A percentile compares a stretch with the other conserved stretches of the same genome.
Conservation (phyloP, 257 asterid species). For the Solanum medicagineum region DNA sequence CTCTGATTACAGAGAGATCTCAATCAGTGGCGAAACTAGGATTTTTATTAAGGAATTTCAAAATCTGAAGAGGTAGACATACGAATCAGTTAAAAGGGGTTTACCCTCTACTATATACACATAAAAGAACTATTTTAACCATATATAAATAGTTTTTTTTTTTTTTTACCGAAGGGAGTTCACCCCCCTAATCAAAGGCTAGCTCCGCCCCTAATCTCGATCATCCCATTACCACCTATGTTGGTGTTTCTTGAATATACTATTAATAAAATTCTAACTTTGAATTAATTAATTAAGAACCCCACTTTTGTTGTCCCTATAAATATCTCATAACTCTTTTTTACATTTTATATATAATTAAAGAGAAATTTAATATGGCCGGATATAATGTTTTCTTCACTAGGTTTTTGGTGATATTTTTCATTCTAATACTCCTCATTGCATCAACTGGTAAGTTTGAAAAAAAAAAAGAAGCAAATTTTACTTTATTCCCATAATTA, state of each 20-base stretch:
- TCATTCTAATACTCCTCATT: not conserved
- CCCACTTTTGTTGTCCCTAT: not conserved
- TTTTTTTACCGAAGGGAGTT: no score
- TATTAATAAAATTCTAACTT: not conserved
- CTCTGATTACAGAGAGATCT: not conserved
- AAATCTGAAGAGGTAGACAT: no score
- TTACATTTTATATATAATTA: not conserved
- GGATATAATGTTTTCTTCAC: not conserved
- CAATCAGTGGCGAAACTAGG: no score
- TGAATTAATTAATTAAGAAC: not conserved
- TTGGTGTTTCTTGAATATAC: not conserved
- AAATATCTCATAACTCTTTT: not conserved
- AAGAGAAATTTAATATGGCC: not conserved
- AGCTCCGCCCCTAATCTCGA: not conserved
- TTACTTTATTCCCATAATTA: not conserved
- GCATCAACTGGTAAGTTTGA: not conserved
- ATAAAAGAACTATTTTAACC: no score
- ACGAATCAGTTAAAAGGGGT: no score
- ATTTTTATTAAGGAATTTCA: no score
- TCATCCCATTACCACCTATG: not conserved
- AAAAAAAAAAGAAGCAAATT: not conserved
- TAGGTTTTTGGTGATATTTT: not conserved
- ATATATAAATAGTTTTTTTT: no score
- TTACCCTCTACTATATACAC: no score
- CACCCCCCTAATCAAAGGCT: no score